Conservation (phyloP, 163 green algal species). For the Botryococcus braunii region DNA sequence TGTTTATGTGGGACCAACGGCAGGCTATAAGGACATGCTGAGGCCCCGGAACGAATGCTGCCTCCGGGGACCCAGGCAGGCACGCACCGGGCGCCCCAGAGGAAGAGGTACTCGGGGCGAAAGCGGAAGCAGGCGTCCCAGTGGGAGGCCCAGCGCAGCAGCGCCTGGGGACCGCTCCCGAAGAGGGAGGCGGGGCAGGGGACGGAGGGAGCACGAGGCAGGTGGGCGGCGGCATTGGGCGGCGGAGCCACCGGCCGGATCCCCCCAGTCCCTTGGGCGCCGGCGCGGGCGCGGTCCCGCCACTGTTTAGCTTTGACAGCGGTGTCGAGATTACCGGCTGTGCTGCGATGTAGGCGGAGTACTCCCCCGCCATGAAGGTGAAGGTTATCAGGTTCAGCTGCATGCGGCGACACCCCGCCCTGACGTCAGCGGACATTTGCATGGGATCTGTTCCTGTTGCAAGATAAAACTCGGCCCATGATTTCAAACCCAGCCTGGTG, state of each 20-base stretch:
- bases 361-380: slow-evolving; percentile 25
- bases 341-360: slow-evolving; percentile 5
- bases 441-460: neutral
- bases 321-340: neutral
- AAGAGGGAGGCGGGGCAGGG: neutral
- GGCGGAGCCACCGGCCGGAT: too few relatives aligned
- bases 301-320: too few relatives aligned
- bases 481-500: neutral
- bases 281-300: too few relatives aligned
- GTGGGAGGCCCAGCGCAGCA: slow-evolving; percentile 10
- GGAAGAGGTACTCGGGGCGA: slow-evolving; percentile 6
- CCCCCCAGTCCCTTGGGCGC: too few relatives aligned
- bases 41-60: too few relatives aligned
- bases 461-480: neutral
- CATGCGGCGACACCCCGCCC: too few relatives aligned
- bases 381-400: slow-evolving; percentile 14
- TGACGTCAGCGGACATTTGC: neutral
- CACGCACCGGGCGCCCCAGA: slow-evolving; percentile 20
- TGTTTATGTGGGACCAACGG: too few relatives aligned
- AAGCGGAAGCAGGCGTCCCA: slow-evolving; percentile 19
- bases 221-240: too few relatives aligned
- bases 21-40: too few relatives aligned
- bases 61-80: too few relatives aligned
- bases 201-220: too few relatives aligned
- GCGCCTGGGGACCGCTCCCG: slow-evolving; percentile 6